Base-by-base conservation (phyloP, 2,329 filamentous ascomycete species). In the Penicillium corylophilum region DNA sequence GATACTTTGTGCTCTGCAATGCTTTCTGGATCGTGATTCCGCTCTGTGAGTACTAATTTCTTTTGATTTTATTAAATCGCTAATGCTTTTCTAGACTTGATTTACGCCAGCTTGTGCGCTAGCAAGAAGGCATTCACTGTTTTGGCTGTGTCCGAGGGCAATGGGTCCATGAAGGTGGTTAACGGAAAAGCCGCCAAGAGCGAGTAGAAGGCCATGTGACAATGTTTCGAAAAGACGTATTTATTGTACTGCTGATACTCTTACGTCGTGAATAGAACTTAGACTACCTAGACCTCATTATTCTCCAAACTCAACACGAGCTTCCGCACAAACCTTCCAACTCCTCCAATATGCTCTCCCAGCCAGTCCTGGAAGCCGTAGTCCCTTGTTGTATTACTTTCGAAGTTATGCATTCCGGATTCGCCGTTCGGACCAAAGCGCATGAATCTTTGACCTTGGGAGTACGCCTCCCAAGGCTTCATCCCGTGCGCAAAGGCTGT, bases 21-120 rank as follows among this genome's bases (percentile, higher is more conserved):
- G 71, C 72, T 31, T 79, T 82, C 62, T 83, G 81, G 81, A 81
- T 83, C 45, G 70, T 81, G 23, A 79, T 83, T 49, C 81, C 81
- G 12, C 65, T 64, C 16, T 56, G 77, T 79, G 60, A 73, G 77
- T 73, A 23, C n/a, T 5, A 7, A 15, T 10, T 1, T 15, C 12
- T 5, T 10, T 15, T 9, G 2, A 13, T 7, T 16, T 40, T 22
- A 10, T 7, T 18, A 9, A 9, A 9, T 38, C n/a, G 9, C 38
- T 40, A 40, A 40, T 20, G n/a, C 4, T 24, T 40, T 8, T 24
- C 5, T n/a, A 40, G 38, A n/a, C 16, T 24, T 40, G 20, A 24
- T 40, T 5, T 40, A 40, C 15, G n/a, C 38, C 12, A 40, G 38
- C 4, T 10, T 40, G 22, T 40, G 20, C 13, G 20, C 38, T 13